Evolutionary conservation across 2,329 filamentous ascomycete genomes (phyloP).

Genomic region (Westerdykella aurantiaca): DNA sequence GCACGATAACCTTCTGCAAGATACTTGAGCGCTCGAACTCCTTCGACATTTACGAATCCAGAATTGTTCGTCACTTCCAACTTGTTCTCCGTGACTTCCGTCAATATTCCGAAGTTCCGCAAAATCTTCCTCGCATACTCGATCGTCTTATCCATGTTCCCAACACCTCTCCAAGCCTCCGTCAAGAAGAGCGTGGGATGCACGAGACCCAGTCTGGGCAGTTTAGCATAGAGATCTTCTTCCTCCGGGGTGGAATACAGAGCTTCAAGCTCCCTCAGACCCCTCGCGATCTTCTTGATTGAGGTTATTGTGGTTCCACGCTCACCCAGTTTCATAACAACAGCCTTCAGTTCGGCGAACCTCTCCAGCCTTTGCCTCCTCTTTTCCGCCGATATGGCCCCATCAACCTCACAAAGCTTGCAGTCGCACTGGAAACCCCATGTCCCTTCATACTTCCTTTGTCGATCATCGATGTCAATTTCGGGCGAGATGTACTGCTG

Average conservation of each 20-base stretch:
- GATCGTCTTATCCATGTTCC: constrained; percentile 16
- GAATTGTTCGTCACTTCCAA: constrained; percentile 10
- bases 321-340: constrained; percentile 14
- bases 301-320: constrained; percentile 12
- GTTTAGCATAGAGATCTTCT: constrained; percentile 8
- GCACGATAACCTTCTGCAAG: constrained; percentile 13
- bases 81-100: constrained; percentile 1
- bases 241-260: constrained; percentile 8
- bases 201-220: constrained; percentile 18
- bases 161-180: constrained; percentile 16
- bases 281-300: constrained; percentile 18
- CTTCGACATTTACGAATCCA: constrained; percentile 20
- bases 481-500: constrained; percentile 21
- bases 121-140: constrained; percentile 16
- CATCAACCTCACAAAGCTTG: constrained; percentile 13
- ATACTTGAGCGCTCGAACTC: constrained; percentile 16
- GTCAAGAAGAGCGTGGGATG: constrained; percentile 20
- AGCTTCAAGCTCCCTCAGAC: constrained; percentile 12
- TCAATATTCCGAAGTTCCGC: constrained; percentile 18
- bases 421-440: constrained; percentile 23
- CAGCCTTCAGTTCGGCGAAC: constrained; percentile 17
- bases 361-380: constrained; percentile 7
- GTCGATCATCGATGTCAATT: constrained; percentile 12
- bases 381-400: not conserved
- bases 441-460: constrained; percentile 11